A percentile compares a stretch with the other conserved stretches of the same genome.
Evolutionary conservation across 768 basidiomycete genomes (phyloP).

Genomic region (Piloderma croceum): DNA sequence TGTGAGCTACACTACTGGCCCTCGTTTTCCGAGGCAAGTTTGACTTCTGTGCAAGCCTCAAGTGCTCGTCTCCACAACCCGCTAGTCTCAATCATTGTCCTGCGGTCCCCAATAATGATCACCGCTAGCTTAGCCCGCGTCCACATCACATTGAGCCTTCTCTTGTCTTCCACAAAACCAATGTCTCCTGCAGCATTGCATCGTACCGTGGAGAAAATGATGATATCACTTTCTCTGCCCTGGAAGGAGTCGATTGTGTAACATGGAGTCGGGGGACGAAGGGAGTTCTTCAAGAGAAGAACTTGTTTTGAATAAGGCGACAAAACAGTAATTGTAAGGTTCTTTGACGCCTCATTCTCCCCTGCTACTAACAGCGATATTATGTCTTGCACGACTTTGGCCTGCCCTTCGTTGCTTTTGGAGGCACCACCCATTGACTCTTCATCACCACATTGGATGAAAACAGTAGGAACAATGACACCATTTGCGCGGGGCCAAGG

Average conservation of each 20-base stretch:
- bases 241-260: slow-evolving; percentile 63
- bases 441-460: slow-evolving; percentile 50
- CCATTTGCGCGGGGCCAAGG: slow-evolving; percentile 48
- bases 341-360: slow-evolving; percentile 3
- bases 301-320: slow-evolving; percentile 61
- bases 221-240: slow-evolving; percentile 61
- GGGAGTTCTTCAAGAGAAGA: slow-evolving; percentile 35
- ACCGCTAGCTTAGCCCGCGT: slow-evolving; percentile 54
- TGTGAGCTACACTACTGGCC: too few species aligned
- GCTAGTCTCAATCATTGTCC: slow-evolving; percentile 40
- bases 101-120: slow-evolving; percentile 54
- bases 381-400: slow-evolving; percentile 44
- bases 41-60: slow-evolving; percentile 27
- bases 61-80: slow-evolving; percentile 50
- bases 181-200: slow-evolving; percentile 56
- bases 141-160: slow-evolving; percentile 67
- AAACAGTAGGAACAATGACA: slow-evolving; percentile 45
- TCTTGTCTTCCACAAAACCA: slow-evolving; percentile 58
- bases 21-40: too few species aligned
- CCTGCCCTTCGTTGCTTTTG: slow-evolving; percentile 58
- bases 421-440: slow-evolving; percentile 57
- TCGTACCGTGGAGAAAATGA: slow-evolving; percentile 61
- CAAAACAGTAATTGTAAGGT: slow-evolving; percentile 41
- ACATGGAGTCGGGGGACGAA: slow-evolving; percentile 29
- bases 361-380: slow-evolving; percentile 34